Conservation (phyloP, 2,329 filamentous ascomycete genomes). For the Diaporthe vexans region DNA sequence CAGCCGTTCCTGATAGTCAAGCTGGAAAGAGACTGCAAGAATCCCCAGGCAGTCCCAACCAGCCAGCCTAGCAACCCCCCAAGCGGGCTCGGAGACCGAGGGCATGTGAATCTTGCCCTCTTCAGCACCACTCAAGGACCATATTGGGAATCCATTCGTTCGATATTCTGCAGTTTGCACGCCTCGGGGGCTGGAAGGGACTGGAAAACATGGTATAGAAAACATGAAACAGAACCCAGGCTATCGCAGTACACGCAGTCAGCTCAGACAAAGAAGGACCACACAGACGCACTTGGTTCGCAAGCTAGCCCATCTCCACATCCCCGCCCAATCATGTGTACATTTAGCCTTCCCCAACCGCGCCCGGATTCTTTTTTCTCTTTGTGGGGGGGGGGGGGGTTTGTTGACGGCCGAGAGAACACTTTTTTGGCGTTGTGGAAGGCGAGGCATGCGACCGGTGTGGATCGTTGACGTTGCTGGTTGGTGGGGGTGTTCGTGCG, state of each 20-base stretch:
- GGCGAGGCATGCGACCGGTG: constrained; percentile 29
- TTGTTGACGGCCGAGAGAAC: background rate
- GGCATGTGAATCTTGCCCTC: background rate
- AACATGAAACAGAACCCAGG: constrained; percentile 17
- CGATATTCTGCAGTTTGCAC: background rate
- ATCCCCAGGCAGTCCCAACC: background rate
- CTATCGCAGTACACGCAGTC: constrained; percentile 3
- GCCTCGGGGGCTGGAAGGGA: background rate
- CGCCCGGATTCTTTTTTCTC: background rate
- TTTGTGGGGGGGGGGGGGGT: background rate
- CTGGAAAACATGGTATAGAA: background rate
- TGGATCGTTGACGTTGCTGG: constrained; percentile 25
- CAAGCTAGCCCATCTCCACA: background rate
- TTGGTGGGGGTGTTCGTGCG: constrained; percentile 37
- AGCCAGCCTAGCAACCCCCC: background rate
- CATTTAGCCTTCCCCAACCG: background rate
- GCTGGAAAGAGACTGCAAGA: background rate
- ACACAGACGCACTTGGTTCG: constrained; percentile 13
- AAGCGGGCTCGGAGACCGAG: background rate
- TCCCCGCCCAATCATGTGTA: constrained; percentile 2
- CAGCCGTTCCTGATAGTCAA: background rate
- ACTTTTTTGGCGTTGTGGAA: constrained; percentile 22
- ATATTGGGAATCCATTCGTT: background rate
- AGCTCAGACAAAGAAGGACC: background rate
- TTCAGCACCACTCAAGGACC: background rate